Evolutionary conservation across 2,329 filamentous ascomycete genomes (phyloP).

Genomic region (Venturia effusa): DNA sequence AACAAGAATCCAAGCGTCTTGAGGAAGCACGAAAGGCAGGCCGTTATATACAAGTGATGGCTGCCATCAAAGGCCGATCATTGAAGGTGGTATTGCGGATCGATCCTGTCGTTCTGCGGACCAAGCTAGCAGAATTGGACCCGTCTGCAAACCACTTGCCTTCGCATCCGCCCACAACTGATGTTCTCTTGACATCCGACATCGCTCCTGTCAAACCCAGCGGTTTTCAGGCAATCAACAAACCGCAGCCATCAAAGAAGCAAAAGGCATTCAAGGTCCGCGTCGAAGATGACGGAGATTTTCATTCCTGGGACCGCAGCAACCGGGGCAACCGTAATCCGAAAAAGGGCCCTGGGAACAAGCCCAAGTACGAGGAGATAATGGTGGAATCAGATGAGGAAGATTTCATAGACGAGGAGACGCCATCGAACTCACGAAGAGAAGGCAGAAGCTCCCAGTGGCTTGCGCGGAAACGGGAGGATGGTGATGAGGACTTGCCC

Average conservation of each 20-base stretch:
- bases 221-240: slow-evolving; percentile 13
- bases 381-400: slow-evolving; percentile 36
- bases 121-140: slow-evolving; percentile 16
- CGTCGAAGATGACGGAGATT: slow-evolving; percentile 31
- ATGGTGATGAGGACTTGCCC: slow-evolving; percentile 31
- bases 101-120: slow-evolving; percentile 21
- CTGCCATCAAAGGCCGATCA: slow-evolving; percentile 33
- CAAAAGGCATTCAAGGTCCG: slow-evolving; percentile 25
- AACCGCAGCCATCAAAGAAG: slow-evolving; percentile 10
- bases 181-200: slow-evolving; percentile 27
- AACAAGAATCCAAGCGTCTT: slow-evolving; percentile 33
- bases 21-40: slow-evolving; percentile 33
- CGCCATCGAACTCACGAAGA: slow-evolving; percentile 13
- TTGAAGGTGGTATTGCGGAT: slow-evolving; percentile 32
- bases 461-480: slow-evolving; percentile 26
- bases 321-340: slow-evolving; percentile 12
- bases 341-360: slow-evolving; percentile 16
- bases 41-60: slow-evolving; percentile 34
- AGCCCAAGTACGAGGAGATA: slow-evolving; percentile 33
- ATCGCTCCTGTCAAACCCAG: slow-evolving; percentile 17
- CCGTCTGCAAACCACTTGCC: not conserved
- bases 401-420: slow-evolving; percentile 15
- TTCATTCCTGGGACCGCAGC: slow-evolving; percentile 22
- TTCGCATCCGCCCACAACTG: slow-evolving; percentile 14
- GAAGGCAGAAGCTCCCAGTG: slow-evolving; percentile 26